Base-by-base conservation (phyloP, 2,329 filamentous ascomycete species). In the Neurospora crassa region DNA sequence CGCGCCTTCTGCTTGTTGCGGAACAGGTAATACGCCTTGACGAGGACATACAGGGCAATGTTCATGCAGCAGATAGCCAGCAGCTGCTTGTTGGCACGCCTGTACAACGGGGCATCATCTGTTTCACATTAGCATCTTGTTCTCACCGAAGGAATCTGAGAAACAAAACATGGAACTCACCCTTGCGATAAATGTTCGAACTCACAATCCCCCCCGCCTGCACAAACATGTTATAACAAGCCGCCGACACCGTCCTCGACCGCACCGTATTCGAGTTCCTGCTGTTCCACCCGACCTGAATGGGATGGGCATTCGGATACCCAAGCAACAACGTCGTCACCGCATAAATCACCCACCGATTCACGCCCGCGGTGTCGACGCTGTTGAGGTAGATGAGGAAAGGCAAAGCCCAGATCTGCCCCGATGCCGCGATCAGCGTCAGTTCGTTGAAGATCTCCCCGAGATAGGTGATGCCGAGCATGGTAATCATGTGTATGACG, bases 191-290 rank as follows among this genome's bases (percentile, higher is more conserved):
- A 11, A 83, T 81, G 71, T 84, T 83, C 41, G 79, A 78, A 0
- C 77, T 74, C 68, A 83, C 82, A 41, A 85, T 82, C 0, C 78
- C 79, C n/a, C 80, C 79, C 0, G 81, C 79, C 74, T 85, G 84
- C 1, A 83, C 80, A 40, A 79, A 82, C 83, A 86, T 85, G 76
- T 90, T 91, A 78, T 91, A 91, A n/a, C 88, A 79, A 0, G 87
- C 89, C 0, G 88, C 86, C 0, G 87, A 87, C 1, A 92, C 87
- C 1, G 89, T 87, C 7, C 89, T 82, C 6, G 86, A 88, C 12
- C 89, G 83, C 11, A 91, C 88, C 0, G 85, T 83, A 73, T 89
- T 88, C 2, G 88, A 86, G 76, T 91, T 91, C 68, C 86, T 81
- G 1, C 82, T 83, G 74, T 82, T 83, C 82, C 83, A 85, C 29